These are phyloP conservation scores for Xylariaceae sp. DNA, from an alignment of 2,329 filamentous ascomycete genomes.

Conservation along the genomic window DNA sequence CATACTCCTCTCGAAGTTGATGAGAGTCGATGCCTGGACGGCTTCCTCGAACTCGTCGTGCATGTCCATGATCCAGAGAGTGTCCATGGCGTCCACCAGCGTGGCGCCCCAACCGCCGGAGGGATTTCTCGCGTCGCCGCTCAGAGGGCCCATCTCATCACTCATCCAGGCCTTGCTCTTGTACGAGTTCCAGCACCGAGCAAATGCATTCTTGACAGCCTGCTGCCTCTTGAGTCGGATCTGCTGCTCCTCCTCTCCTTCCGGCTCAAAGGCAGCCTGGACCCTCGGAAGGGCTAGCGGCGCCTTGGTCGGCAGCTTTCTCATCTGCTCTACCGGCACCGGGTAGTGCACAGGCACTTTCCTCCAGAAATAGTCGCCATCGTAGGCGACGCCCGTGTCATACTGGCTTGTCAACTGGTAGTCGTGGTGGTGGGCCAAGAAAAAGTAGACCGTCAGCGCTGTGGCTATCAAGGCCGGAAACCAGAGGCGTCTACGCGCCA, in stretches of 20 bases:
- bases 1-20: slow-evolving; percentile 34
- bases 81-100: slow-evolving; percentile 33
- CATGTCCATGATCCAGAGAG: slow-evolving; percentile 36
- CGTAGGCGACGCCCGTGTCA: slow-evolving; percentile 7
- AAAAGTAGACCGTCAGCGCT: too few species aligned
- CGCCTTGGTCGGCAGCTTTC: slow-evolving; percentile 13
- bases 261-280: slow-evolving; percentile 12
- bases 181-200: slow-evolving; percentile 30
- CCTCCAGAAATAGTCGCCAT: slow-evolving; percentile 20
- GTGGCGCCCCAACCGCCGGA: slow-evolving; percentile 40
- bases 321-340: slow-evolving; percentile 12
- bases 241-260: slow-evolving; percentile 9
- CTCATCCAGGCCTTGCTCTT: slow-evolving; percentile 32
- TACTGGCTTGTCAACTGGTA: too few species aligned
- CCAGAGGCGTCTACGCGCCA: too few species aligned
- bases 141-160: slow-evolving; percentile 35
- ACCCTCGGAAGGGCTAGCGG: slow-evolving; percentile 15
- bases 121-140: slow-evolving; percentile 28
- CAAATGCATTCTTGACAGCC: slow-evolving; percentile 15
- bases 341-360: slow-evolving; percentile 17
- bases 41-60: slow-evolving; percentile 37
- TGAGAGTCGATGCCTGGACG: slow-evolving; percentile 29
- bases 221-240: slow-evolving; percentile 12
- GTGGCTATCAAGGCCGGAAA: too few species aligned
- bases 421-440: too few species aligned